A percentile compares a stretch with the other conserved stretches of the same genome.
These are phyloP conservation scores for Alternaria metachromatica DNA, from an alignment of 2,329 filamentous ascomycete genomes.

Conservation along the genomic window DNA sequence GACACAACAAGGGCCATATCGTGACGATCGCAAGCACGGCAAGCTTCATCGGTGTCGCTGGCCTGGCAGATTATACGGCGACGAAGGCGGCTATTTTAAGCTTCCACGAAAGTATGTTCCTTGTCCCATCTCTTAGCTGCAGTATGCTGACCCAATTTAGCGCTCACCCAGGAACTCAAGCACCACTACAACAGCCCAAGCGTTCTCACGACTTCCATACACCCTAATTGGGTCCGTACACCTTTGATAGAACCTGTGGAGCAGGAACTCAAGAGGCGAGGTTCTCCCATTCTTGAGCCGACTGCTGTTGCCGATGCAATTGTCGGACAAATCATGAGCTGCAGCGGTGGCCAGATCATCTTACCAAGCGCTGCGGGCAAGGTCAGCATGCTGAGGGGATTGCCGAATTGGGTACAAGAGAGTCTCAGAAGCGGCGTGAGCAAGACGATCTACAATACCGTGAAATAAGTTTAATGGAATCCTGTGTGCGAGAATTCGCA, in stretches of 20 bases:
- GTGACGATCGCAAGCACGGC: slow-evolving; percentile 63
- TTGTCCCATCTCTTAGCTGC: slow-evolving; percentile 48
- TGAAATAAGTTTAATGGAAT: neutral
- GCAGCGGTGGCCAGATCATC: slow-evolving; percentile 51
- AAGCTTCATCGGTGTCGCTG: slow-evolving; percentile 55
- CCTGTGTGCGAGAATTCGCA: neutral
- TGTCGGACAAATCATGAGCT: slow-evolving; percentile 49
- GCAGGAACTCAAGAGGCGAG: slow-evolving; percentile 38
- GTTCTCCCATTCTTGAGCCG: slow-evolving; percentile 47
- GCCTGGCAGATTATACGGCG: slow-evolving; percentile 61
- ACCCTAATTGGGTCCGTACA: slow-evolving; percentile 53
- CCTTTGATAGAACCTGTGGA: slow-evolving; percentile 47
- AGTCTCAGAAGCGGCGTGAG: slow-evolving; percentile 26
- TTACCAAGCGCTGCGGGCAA: slow-evolving; percentile 33
- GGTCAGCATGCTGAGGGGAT: slow-evolving; percentile 49
- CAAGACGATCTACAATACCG: slow-evolving; percentile 21
- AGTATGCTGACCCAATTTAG: slow-evolving; percentile 1
- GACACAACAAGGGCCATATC: slow-evolving; percentile 57
- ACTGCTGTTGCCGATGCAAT: slow-evolving; percentile 50
- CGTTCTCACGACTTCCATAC: slow-evolving; percentile 52
- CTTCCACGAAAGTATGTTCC: slow-evolving; percentile 61
- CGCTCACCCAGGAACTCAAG: slow-evolving; percentile 50
- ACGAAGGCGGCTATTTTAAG: slow-evolving; percentile 61
- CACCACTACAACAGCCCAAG: slow-evolving; percentile 48
- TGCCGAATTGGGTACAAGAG: slow-evolving; percentile 59